phyloP scores from a whole-genome alignment of 2,329 filamentous ascomycete genomes.

The Cercospora nicotianae region DNA sequence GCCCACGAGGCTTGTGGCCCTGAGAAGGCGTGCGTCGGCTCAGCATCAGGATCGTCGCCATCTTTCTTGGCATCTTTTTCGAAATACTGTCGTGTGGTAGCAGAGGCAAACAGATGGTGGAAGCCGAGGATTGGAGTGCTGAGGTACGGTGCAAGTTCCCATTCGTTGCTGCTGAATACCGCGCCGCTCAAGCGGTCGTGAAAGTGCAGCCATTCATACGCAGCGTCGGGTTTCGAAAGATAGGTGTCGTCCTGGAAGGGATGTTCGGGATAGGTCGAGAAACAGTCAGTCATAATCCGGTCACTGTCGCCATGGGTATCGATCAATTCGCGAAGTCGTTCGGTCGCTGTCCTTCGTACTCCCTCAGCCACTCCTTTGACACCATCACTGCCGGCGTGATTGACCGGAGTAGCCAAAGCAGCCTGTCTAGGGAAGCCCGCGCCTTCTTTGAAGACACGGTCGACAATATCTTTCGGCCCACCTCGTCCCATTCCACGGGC shows the following conservation, averaged over 20 bases:
- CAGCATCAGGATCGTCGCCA: constrained; percentile 35
- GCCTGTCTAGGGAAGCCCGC: constrained; percentile 67
- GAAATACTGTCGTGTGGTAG: constrained; percentile 51
- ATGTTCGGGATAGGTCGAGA: constrained; percentile 79
- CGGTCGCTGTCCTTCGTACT: constrained; percentile 70
- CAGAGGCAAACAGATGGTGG: constrained; percentile 84
- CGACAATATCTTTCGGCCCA: constrained; percentile 70
- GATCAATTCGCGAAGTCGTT: constrained; percentile 71
- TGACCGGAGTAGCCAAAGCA: constrained; percentile 26
- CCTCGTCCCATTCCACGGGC: constrained; percentile 71
- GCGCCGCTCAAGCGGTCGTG: constrained; percentile 79
- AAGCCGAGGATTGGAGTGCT: constrained; percentile 85
- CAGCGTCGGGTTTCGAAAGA: constrained; percentile 79
- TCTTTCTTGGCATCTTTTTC: constrained; percentile 49
- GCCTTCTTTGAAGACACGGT: constrained; percentile 75
- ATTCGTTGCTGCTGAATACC: constrained; percentile 82
- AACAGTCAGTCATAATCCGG: constrained; percentile 78
- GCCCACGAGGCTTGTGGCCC: constrained; percentile 79
- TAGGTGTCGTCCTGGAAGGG: constrained; percentile 92
- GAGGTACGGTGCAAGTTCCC: constrained; percentile 87
- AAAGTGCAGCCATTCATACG: constrained; percentile 95
- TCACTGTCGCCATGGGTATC: constrained; percentile 77
- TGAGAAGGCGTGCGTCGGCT: constrained; percentile 65
- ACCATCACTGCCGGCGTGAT: constrained; percentile 26
- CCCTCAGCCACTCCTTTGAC: constrained; percentile 69